Evolutionary conservation across 148 eudicot species (phyloP), one percentile per base, ranked within the genome.

Genomic region (Diospyros kaki): DNA sequence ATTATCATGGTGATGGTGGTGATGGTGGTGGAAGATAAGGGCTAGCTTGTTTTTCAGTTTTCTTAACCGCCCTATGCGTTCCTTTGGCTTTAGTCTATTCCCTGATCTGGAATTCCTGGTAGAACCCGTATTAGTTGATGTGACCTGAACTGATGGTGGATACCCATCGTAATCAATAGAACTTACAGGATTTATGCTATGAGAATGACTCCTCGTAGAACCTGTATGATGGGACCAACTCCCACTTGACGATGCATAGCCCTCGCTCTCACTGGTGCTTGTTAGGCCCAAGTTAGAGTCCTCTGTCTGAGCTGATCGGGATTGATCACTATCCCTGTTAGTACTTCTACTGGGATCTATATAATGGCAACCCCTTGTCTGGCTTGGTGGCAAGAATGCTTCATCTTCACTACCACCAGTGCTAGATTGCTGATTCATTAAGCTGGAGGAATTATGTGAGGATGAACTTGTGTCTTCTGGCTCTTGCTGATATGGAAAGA

Each of bases 1-100:
- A 66, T 62, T 73, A 60, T 54, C 63, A 63, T 77, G 78, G 59
- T 83, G 72, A 17, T 63, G 58, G 15, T 87, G 94, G 45, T 87
- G 92, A 66, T 88, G 97, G 75, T 86, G 90, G 79, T 92, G 94
- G 75, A 92, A 84, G 13, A 92, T 80, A 79, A 84, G 77, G 41
- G 92, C 88, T 58, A 92, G 54, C 80, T 83, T 88, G 77, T 80
- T 86, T 83, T 87, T 79, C 14, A 92, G 45, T 68, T 81, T 86
- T 76, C 76, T 87, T 46, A 85, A 81, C 39, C 79, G 67, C 13
- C 94, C 88, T 17, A 9, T 64, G 14, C 50, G 50, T 62, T 59
- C 75, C 14, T 68, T 73, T 44, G 28, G 82, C 59, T 73, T 79
- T 42, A 12, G 43, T 17, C 46, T 62, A 46, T 61, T 50, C 2